Evolutionary conservation across 805 yeast species (phyloP), one percentile per base, ranked within the genome.

Genomic region (Ogataea angusta): DNA sequence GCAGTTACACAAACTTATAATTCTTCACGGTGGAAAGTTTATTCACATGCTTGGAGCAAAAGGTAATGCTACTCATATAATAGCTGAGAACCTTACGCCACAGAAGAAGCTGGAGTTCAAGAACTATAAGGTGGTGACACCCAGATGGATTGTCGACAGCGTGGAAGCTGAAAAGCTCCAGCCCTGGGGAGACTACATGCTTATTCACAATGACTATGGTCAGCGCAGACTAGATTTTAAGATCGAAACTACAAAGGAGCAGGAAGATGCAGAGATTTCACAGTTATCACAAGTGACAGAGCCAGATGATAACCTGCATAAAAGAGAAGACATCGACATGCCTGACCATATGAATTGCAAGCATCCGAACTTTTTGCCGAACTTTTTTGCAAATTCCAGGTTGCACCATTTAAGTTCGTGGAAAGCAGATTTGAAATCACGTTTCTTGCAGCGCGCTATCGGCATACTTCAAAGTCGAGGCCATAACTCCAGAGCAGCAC

Each of bases 331-430:
- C 3, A 21, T 30, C 4, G 27, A 25, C 9, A 35, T 40, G 24
- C n/a, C 46, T 6, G 46, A 46, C 6, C 45, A 46, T 8, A 49
- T 75, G 30, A 83, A 82, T 55, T 86, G 95, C 24, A 77, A 75
- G 40, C 82, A 86, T 54, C 95, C 96, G 0, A 75, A 79, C 37
- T 91, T 89, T 52, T 63, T 93, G 21, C 55, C 71, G 14, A 72
- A 71, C 26, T 91, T 84, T 59, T 91, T 89, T 60, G 74, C 80
- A 6, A 80, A 83, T 38, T 90, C 97, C 1, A 68, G 98, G 37
- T 65, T 91, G 22, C 98, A 93, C 56, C 96, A 89, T 61, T 66
- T 93, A 33, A 85, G 96, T 49, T 72, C 80, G 3, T 87, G 96
- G 93, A 91, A 88, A 56, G 73, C 88, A 0, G 85, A 81, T 28